Evolutionary conservation across 306 rosid genomes (phyloP).

Genomic region (Sesbania bispinosa): DNA sequence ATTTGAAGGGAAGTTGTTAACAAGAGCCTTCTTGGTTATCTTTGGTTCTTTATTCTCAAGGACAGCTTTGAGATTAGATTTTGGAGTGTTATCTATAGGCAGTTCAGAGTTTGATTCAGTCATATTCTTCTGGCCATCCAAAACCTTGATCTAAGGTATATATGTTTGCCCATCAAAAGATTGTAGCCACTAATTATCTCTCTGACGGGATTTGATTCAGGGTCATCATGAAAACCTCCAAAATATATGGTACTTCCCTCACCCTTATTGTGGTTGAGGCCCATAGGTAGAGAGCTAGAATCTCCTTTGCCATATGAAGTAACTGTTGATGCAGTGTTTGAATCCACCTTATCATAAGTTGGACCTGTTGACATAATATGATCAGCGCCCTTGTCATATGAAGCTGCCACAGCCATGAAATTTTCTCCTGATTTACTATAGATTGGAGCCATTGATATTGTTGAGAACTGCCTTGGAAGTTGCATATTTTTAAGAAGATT

Average conservation of each 20-base stretch:
- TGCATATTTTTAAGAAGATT: no score
- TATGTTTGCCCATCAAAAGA: slow-evolving; percentile 57
- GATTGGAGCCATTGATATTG: no score
- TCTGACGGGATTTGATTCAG: slow-evolving; percentile 52
- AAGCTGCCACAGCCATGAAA: no score
- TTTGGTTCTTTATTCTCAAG: slow-evolving; percentile 71
- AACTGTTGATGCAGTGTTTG: no score
- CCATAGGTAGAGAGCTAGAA: no score
- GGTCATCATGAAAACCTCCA: slow-evolving; percentile 61
- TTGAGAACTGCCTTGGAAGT: no score
- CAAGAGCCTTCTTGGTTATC: slow-evolving; percentile 62
- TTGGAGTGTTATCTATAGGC: slow-evolving; percentile 42
- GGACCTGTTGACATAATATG: no score
- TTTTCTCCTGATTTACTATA: no score
- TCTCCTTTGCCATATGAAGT: no score
- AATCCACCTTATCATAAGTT: no score
- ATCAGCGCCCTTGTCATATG: no score
- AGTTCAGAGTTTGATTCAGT: slow-evolving; percentile 43
- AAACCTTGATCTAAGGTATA: slow-evolving; percentile 46
- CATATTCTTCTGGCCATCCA: slow-evolving; percentile 52
- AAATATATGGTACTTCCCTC: slow-evolving; percentile 70
- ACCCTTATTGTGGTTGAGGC: no score
- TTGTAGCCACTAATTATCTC: slow-evolving; percentile 65
- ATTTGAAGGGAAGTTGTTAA: slow-evolving; percentile 92
- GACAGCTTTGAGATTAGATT: slow-evolving; percentile 36